These are phyloP conservation scores for Fomitiporia mediterranea DNA, from an alignment of 1,284 basidiomycete genomes.

Conservation along the genomic window DNA sequence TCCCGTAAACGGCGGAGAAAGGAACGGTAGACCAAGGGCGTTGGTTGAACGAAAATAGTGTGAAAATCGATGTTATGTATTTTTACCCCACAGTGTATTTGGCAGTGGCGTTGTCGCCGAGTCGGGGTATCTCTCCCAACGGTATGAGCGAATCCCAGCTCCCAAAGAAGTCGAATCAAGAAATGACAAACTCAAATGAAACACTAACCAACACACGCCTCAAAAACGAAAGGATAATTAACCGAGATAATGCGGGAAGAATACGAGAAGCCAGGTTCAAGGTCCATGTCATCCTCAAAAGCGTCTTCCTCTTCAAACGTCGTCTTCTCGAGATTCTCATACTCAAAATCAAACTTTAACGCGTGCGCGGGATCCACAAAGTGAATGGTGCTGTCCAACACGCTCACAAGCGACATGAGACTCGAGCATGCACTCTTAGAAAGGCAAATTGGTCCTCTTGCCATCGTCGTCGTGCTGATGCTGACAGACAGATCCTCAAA, in stretches of 20 bases:
- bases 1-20: not conserved
- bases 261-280: conserved; percentile 10
- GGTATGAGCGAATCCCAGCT: not conserved
- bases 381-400: conserved; percentile 9
- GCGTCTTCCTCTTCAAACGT: not conserved
- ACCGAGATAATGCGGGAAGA: conserved; percentile 11
- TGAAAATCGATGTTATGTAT: too few relatives aligned
- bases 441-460: conserved; percentile 4
- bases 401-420: conserved; percentile 18
- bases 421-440: conserved; percentile 6
- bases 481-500: conserved; percentile 7
- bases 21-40: not conserved
- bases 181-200: not conserved
- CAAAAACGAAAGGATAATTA: not conserved
- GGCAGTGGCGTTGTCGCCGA: not conserved
- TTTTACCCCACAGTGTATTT: not conserved
- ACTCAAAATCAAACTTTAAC: not conserved
- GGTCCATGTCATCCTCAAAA: conserved; percentile 11
- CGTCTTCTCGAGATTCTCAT: not conserved
- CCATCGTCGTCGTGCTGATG: not conserved
- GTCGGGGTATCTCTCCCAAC: not conserved
- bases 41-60: not conserved
- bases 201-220: not conserved
- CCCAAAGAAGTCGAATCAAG: not conserved
- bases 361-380: conserved; percentile 3